Conservation (phyloP, 1,284 basidiomycete genomes). For the Psilocybe mexicana region DNA sequence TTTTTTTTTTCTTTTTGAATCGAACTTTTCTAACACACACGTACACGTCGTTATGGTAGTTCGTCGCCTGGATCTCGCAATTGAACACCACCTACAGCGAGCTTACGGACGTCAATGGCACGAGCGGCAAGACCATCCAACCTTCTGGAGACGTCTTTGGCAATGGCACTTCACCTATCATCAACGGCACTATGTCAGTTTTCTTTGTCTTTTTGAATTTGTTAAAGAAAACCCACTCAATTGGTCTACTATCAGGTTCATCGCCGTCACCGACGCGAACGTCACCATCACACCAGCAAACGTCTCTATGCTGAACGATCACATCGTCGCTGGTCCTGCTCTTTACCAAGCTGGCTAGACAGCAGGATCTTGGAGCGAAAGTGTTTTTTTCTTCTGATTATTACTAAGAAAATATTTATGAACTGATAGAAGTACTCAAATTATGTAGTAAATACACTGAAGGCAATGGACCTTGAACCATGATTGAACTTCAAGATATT, state of each 20-base stretch:
- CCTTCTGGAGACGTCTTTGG: slow-evolving; percentile 49
- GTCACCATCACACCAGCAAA: slow-evolving; percentile 63
- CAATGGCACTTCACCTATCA: slow-evolving; percentile 33
- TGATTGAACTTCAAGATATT: too few species aligned
- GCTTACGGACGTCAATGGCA: slow-evolving; percentile 43
- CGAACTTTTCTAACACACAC: not conserved
- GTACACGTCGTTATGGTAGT: slow-evolving; percentile 9
- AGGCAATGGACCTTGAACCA: too few species aligned
- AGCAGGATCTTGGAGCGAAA: too few species aligned
- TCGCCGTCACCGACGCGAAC: slow-evolving; percentile 54
- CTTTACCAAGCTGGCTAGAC: slow-evolving; percentile 46
- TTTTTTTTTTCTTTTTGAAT: not conserved
- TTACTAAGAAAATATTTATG: too few species aligned
- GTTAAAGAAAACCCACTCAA: not conserved
- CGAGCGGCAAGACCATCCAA: slow-evolving; percentile 49
- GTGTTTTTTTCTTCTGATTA: too few species aligned
- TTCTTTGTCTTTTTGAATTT: not conserved
- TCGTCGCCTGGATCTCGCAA: slow-evolving; percentile 57
- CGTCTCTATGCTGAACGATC: slow-evolving; percentile 49
- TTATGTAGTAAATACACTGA: too few species aligned
- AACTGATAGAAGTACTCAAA: not conserved
- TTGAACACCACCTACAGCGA: slow-evolving; percentile 66
- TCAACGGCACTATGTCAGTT: slow-evolving; percentile 52
- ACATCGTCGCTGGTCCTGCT: slow-evolving; percentile 61
- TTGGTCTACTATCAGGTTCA: slow-evolving; percentile 2